Percentiles rank a stretch among this genome's conserved stretches.
These are phyloP conservation scores for Neurospora pannonica DNA, from an alignment of 495 filamentous ascomycete genomes.

Conservation along the genomic window DNA sequence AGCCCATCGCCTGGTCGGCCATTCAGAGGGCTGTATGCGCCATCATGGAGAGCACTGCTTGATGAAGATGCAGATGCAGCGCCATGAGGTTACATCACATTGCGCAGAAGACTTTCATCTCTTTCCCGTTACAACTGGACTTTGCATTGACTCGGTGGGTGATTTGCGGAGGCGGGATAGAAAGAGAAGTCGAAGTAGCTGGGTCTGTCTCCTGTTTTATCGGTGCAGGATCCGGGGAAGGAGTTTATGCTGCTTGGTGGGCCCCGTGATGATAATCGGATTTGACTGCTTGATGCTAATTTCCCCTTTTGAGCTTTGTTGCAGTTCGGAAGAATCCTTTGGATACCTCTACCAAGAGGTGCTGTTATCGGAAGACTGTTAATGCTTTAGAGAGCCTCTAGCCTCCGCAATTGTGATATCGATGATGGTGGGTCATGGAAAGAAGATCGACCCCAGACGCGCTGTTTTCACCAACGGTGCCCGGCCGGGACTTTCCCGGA, in stretches of 20 bases:
- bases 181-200: not conserved
- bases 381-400: not conserved
- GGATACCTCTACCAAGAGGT: not conserved
- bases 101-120: not conserved
- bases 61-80: not conserved
- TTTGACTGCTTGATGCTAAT: not conserved
- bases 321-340: not conserved
- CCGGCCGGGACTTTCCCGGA: not conserved
- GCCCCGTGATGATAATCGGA: not conserved
- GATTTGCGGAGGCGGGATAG: not conserved
- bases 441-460: not conserved
- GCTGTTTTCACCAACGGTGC: not conserved
- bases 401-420: not conserved
- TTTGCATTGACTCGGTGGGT: not conserved
- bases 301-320: not conserved
- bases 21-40: not conserved
- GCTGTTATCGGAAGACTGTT: not conserved
- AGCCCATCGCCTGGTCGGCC: not conserved
- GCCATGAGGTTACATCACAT: not conserved
- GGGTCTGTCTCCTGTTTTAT: not conserved
- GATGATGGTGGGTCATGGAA: not conserved
- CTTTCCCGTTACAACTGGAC: not conserved
- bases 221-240: not conserved
- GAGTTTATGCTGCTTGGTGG: not conserved
- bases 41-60: not conserved